Percentiles rank a stretch among this genome's conserved stretches.
Evolutionary conservation across 2,329 filamentous ascomycete genomes (phyloP).

Genomic region (Plectosphaerella cucumerina): DNA sequence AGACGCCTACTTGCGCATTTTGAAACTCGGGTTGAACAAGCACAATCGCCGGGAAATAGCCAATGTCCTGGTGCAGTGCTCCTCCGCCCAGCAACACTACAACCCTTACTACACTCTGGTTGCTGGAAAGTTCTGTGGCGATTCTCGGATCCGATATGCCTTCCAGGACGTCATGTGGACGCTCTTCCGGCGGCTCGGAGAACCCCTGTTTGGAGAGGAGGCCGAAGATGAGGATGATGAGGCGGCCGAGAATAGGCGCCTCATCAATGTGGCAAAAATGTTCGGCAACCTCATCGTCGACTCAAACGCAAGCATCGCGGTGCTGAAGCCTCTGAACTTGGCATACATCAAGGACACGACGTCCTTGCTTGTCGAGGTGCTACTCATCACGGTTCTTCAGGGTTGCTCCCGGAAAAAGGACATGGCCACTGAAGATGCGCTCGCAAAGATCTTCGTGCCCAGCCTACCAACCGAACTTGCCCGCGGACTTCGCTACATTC

Average conservation of each 20-base stretch:
- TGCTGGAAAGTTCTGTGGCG: conserved; percentile 70
- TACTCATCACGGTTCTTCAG: conserved; percentile 73
- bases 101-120: conserved; percentile 94
- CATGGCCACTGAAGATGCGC: conserved; percentile 3
- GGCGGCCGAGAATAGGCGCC: conserved; percentile 42
- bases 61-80: conserved; percentile 81
- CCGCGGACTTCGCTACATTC: conserved; percentile 72
- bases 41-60: conserved; percentile 84
- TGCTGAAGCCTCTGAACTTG: conserved; percentile 71
- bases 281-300: conserved; percentile 47
- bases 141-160: conserved; percentile 72
- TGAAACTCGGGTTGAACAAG: conserved; percentile 80
- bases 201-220: conserved; percentile 65
- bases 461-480: conserved; percentile 57
- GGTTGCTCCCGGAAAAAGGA: conserved; percentile 45
- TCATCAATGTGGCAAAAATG: conserved; percentile 50
- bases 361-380: conserved; percentile 71
- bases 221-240: conserved; percentile 51
- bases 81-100: conserved; percentile 75
- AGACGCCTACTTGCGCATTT: conserved; percentile 74
- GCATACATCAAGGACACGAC: conserved; percentile 73
- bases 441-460: conserved; percentile 5
- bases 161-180: conserved; percentile 88
- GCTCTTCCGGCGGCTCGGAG: conserved; percentile 80
- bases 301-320: conserved; percentile 38